Percentiles rank a stretch among this genome's conserved stretches.
phyloP scores from a whole-genome alignment of 1,284 basidiomycete genomes.

The Austroboletus niveus region DNA sequence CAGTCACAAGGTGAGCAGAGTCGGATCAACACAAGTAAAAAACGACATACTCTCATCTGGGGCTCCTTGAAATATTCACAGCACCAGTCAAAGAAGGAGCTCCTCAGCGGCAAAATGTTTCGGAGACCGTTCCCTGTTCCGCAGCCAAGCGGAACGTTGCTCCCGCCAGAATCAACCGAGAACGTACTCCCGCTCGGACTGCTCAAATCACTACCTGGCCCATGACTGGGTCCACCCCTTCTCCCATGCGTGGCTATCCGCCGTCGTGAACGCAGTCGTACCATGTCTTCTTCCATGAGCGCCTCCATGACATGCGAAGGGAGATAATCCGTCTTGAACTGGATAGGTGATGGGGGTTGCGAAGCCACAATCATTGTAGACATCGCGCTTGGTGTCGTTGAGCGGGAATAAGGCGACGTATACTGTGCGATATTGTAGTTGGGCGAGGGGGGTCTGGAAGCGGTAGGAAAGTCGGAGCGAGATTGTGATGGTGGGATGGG shows the following conservation, averaged over 20 bases:
- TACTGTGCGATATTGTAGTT: slow-evolving; percentile 75
- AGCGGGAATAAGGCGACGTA: slow-evolving; percentile 67
- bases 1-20: slow-evolving; percentile 9
- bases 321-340: slow-evolving; percentile 45
- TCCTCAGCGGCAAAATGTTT: slow-evolving; percentile 84
- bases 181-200: slow-evolving; percentile 75
- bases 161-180: slow-evolving; percentile 63
- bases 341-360: slow-evolving; percentile 34
- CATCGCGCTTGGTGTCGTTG: slow-evolving; percentile 41
- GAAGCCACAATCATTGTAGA: slow-evolving; percentile 17
- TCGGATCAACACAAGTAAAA: slow-evolving; percentile 6
- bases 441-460: slow-evolving; percentile 72
- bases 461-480: slow-evolving; percentile 38
- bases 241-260: slow-evolving; percentile 41
- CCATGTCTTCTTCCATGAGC: slow-evolving; percentile 89
- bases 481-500: slow-evolving; percentile 30
- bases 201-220: slow-evolving; percentile 34
- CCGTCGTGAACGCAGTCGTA: slow-evolving; percentile 72
- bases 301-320: slow-evolving; percentile 83
- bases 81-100: slow-evolving; percentile 94
- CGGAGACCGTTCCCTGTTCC: slow-evolving; percentile 71
- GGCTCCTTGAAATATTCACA: slow-evolving; percentile 98
- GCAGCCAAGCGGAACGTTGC: slow-evolving; percentile 64
- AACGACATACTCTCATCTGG: slow-evolving; percentile 83
- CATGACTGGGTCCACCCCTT: slow-evolving; percentile 27